These are phyloP conservation scores for Vinca minor DNA, from an alignment of 257 asterid species.

Conservation along the genomic window DNA sequence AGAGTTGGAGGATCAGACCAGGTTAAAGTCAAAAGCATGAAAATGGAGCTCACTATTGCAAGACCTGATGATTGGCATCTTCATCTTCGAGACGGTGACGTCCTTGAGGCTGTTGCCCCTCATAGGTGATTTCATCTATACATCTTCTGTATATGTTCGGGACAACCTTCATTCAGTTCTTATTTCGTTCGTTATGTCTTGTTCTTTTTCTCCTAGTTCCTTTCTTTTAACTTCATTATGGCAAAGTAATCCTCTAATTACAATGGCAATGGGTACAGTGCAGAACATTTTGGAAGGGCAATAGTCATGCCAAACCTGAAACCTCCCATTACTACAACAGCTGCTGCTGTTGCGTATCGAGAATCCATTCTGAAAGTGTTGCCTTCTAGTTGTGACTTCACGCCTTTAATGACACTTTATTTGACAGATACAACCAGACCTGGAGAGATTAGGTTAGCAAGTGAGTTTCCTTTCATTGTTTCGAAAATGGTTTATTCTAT, in stretches of 20 bases:
- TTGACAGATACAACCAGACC: conserved; percentile 81
- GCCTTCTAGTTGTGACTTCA: conserved; percentile 52
- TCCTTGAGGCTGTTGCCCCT: conserved; percentile 64
- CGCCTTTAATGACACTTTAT: conserved; percentile 94
- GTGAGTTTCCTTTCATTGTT: conserved; percentile 35
- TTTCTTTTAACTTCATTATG: conserved; percentile 1
- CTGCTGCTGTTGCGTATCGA: conserved; percentile 68
- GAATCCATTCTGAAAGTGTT: conserved; percentile 59
- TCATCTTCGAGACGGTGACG: conserved; percentile 95
- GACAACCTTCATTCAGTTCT: neutral
- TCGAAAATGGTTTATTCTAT: neutral
- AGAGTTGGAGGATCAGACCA: conserved; percentile 25
- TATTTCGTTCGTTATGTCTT: neutral
- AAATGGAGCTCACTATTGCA: too few relatives aligned
- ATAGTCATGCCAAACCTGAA: conserved; percentile 87
- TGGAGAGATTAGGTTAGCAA: conserved; percentile 68
- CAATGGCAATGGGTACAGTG: conserved; percentile 32
- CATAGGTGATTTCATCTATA: conserved; percentile 45
- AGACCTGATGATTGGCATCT: conserved; percentile 99
- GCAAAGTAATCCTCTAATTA: conserved; percentile 10
- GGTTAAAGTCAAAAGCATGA: conserved; percentile 27
- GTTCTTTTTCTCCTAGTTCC: neutral
- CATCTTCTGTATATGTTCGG: neutral
- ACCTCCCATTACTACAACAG: conserved; percentile 85
- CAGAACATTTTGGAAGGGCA: conserved; percentile 81